Conservation (phyloP, 148 eudicot genomes). For the Arbutus unedo region DNA sequence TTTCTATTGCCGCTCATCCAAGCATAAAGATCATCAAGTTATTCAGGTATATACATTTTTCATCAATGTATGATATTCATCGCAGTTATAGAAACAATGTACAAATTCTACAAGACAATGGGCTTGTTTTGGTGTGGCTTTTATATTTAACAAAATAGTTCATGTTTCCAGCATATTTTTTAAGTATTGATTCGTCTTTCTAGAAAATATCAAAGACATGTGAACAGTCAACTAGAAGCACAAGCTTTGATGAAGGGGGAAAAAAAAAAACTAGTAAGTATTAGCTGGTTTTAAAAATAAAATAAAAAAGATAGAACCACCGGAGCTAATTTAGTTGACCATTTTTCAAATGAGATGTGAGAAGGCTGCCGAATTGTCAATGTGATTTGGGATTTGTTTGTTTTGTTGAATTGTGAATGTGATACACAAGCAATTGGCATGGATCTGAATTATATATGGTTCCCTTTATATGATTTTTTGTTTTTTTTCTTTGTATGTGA, state of each 20-base stretch:
- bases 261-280: too few species aligned
- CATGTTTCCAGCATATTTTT: too few species aligned
- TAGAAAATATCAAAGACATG: neutral
- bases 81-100: neutral
- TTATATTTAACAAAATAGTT: neutral
- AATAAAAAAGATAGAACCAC: too few species aligned
- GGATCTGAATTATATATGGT: neutral
- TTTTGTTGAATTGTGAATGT: neutral
- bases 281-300: too few species aligned
- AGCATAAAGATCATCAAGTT: conserved; percentile 82
- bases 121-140: neutral
- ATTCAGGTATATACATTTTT: conserved; percentile 50
- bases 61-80: neutral
- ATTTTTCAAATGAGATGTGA: neutral
- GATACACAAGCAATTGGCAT: neutral
- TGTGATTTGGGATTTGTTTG: neutral
- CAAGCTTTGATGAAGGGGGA: too few species aligned
- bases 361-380: too few species aligned
- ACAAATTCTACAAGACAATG: neutral
- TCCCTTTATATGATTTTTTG: neutral
- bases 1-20: conserved; percentile 76
- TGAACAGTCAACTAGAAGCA: neutral
- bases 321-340: neutral
- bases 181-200: neutral
- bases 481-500: neutral